These are phyloP conservation scores for Phellopilus nigrolimitatus DNA, from an alignment of 1,284 basidiomycete genomes.

Conservation along the genomic window DNA sequence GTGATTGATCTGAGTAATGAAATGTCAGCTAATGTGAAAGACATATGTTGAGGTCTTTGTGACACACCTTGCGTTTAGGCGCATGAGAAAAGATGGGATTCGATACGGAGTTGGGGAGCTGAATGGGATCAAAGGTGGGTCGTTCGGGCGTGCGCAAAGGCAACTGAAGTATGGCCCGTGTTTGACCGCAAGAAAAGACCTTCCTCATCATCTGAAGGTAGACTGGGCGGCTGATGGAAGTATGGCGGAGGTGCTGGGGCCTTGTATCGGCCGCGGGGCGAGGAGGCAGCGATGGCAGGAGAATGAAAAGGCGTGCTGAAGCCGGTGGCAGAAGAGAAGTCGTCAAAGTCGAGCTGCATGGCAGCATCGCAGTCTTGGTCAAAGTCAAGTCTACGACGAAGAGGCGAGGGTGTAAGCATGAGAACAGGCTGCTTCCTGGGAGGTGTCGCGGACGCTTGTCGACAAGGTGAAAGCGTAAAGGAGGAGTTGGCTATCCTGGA, in stretches of 20 bases:
- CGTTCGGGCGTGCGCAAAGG: constrained; percentile 17
- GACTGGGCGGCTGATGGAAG: constrained; percentile 7
- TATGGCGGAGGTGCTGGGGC: constrained; percentile 5
- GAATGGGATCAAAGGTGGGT: constrained; percentile 3
- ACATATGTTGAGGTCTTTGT: background rate
- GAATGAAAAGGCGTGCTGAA: constrained; percentile 17
- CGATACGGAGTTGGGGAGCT: constrained; percentile 5
- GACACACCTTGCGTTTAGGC: constrained; percentile 19
- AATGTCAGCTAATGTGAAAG: background rate
- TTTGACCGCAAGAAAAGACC: constrained; percentile 17
- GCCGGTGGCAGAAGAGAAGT: constrained; percentile 15
- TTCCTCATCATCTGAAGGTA: constrained; percentile 17
- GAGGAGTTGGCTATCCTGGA: constrained; percentile 8
- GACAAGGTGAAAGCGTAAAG: constrained; percentile 14
- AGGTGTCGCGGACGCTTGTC: constrained; percentile 16
- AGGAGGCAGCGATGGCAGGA: background rate
- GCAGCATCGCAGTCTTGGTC: constrained; percentile 12
- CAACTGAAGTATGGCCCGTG: constrained; percentile 17
- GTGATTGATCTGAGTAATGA: constrained; percentile 14
- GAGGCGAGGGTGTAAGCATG: constrained; percentile 18
- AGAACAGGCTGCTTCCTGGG: constrained; percentile 16
- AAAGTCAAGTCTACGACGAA: constrained; percentile 9
- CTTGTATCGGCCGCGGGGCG: constrained; percentile 5
- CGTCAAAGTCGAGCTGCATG: constrained; percentile 21
- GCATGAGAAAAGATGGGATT: constrained; percentile 17